Percentiles rank a stretch among this genome's conserved stretches.
phyloP scores from a whole-genome alignment of 1,139 yeast genomes.

The Yamadazyma triangularis region DNA sequence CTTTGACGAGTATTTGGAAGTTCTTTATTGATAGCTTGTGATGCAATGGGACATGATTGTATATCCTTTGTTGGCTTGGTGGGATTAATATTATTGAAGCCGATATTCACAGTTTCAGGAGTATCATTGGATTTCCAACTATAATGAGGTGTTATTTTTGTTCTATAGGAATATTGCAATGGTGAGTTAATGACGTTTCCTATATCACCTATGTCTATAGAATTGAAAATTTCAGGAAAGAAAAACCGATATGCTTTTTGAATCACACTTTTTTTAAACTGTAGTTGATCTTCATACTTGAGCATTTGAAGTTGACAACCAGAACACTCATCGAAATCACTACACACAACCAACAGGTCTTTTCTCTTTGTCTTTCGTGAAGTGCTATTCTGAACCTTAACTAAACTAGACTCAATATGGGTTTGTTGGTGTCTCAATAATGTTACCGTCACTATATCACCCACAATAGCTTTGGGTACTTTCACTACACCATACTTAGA shows the following conservation, averaged over 20 bases:
- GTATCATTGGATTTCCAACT: constrained; percentile 35
- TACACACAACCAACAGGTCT: constrained; percentile 43
- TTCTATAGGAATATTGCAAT: constrained; percentile 68
- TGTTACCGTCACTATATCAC: constrained; percentile 30
- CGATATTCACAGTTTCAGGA: constrained; percentile 16
- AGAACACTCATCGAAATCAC: constrained; percentile 70
- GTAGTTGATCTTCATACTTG: constrained; percentile 34
- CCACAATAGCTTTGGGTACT: constrained; percentile 37
- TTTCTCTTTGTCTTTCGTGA: constrained; percentile 16
- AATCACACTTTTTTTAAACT: constrained; percentile 26
- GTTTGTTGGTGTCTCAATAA: constrained; percentile 26
- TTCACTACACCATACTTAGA: constrained; percentile 22
- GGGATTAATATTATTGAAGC: constrained; percentile 36
- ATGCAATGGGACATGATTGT: constrained; percentile 89
- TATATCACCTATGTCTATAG: constrained; percentile 5
- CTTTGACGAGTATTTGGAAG: constrained; percentile 6
- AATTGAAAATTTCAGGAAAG: constrained; percentile 22
- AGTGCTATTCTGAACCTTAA: constrained; percentile 14
- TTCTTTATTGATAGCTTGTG: constrained; percentile 55
- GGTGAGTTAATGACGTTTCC: constrained; percentile 38
- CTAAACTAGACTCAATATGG: constrained; percentile 28
- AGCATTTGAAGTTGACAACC: constrained; percentile 47
- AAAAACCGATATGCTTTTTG: constrained; percentile 31
- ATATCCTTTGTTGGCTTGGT: constrained; percentile 78
- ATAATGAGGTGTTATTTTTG: constrained; percentile 94